Conservation (phyloP, 2,329 filamentous ascomycete species). For the Colletotrichum scovillei region DNA sequence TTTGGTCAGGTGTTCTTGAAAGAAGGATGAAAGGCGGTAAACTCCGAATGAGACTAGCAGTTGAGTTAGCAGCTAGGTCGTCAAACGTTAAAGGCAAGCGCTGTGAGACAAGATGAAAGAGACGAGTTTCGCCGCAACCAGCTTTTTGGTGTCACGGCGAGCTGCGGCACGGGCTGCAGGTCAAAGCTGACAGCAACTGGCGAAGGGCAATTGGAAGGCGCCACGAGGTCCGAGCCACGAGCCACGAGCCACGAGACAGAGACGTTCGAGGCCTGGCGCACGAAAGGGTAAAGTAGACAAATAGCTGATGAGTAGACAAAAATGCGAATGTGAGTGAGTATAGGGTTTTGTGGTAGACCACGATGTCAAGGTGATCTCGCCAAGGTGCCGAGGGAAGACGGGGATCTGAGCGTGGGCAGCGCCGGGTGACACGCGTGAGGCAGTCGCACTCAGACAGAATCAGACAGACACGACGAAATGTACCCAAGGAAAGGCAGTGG, state of each 20-base stretch:
- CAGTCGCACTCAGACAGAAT: neutral
- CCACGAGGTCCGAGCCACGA: slow-evolving; percentile 26
- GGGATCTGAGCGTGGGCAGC: slow-evolving; percentile 1
- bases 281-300: slow-evolving; percentile 19
- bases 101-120: slow-evolving; percentile 34
- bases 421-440: slow-evolving; percentile 13
- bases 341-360: neutral
- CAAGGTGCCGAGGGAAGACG: neutral
- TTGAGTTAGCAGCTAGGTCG: slow-evolving; percentile 29
- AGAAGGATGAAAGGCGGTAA: slow-evolving; percentile 41
- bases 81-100: slow-evolving; percentile 35
- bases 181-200: slow-evolving; percentile 32
- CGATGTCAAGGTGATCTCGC: neutral
- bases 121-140: slow-evolving; percentile 33
- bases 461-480: slow-evolving; percentile 13
- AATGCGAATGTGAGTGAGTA: too few relatives aligned
- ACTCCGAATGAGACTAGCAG: slow-evolving; percentile 34
- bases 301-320: slow-evolving; percentile 39
- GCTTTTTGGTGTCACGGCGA: slow-evolving; percentile 27
- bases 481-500: slow-evolving; percentile 13
- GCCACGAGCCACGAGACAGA: slow-evolving; percentile 22
- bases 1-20: slow-evolving; percentile 19
- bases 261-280: slow-evolving; percentile 20
- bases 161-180: slow-evolving; percentile 29
- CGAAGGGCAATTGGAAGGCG: slow-evolving; percentile 11